phyloP scores from a whole-genome alignment of 441 rosid genomes.

The Gossypium gossypioides region DNA sequence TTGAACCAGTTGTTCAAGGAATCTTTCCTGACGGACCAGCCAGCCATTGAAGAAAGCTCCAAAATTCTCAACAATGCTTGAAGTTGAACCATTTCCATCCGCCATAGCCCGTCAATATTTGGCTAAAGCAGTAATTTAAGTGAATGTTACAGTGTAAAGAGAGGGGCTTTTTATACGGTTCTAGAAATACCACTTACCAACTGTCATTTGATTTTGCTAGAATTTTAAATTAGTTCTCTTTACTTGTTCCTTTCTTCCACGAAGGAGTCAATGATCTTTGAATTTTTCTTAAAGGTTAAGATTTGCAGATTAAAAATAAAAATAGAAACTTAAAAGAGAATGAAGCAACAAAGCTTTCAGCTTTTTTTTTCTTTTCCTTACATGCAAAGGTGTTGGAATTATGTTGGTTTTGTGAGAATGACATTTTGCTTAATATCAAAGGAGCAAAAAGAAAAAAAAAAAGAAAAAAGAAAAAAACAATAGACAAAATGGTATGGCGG shows the following conservation, averaged over 20 bases:
- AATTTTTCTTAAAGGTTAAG: neutral
- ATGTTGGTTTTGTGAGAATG: neutral
- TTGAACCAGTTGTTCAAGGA: conserved; percentile 26
- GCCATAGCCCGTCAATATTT: neutral
- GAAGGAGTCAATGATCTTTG: neutral
- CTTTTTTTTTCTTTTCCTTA: neutral
- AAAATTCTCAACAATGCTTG: neutral
- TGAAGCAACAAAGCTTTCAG: neutral
- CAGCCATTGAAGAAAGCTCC: conserved; percentile 19
- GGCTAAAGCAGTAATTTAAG: no score
- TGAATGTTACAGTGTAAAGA: no score
- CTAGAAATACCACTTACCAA: neutral
- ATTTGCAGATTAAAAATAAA: neutral
- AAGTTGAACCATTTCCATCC: neutral
- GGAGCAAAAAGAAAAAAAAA: neutral
- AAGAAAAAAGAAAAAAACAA: no score
- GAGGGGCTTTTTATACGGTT: neutral
- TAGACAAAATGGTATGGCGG: neutral
- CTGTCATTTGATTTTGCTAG: neutral
- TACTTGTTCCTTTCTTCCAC: neutral
- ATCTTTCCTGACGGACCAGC: conserved; percentile 25
- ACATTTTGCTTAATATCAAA: neutral
- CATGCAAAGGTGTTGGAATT: neutral
- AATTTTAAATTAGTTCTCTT: neutral
- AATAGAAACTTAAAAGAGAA: no score